phyloP scores from a whole-genome alignment of 441 rosid species.

The Corymbia calophylla region DNA sequence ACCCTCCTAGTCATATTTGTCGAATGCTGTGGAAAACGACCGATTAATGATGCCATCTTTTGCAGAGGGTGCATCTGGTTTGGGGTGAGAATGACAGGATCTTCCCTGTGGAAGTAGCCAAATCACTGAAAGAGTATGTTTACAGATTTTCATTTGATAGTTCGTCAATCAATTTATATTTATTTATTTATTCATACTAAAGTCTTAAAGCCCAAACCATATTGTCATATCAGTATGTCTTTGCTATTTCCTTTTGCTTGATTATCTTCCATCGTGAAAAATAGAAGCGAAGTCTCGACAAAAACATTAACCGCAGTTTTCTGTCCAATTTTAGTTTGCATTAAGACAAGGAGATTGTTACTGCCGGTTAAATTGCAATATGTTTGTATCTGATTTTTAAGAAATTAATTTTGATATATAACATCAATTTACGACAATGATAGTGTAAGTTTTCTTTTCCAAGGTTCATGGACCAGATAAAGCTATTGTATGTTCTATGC shows the following conservation, averaged over 20 bases:
- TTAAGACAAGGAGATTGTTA: not conserved
- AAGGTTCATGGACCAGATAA: not conserved
- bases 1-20: not conserved
- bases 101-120: slow-evolving; percentile 12
- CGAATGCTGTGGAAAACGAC: not conserved
- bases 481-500: not conserved
- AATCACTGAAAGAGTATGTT: not conserved
- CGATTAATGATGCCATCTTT: not conserved
- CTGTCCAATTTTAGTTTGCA: not conserved
- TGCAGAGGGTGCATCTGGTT: slow-evolving; percentile 29
- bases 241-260: not conserved
- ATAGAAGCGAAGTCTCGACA: not conserved
- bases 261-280: not conserved
- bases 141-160: not conserved
- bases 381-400: not conserved
- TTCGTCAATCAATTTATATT: not conserved
- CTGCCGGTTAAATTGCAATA: not conserved
- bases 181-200: not conserved
- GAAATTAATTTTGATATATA: not conserved
- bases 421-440: not conserved
- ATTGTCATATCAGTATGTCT: not conserved
- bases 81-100: slow-evolving; percentile 30
- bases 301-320: not conserved
- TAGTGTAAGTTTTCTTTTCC: not conserved
- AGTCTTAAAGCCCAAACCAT: not conserved